Percentiles rank a stretch among this genome's conserved stretches.
Evolutionary conservation across 805 yeast species (phyloP).

Genomic region (Kuraishia molischiana): DNA sequence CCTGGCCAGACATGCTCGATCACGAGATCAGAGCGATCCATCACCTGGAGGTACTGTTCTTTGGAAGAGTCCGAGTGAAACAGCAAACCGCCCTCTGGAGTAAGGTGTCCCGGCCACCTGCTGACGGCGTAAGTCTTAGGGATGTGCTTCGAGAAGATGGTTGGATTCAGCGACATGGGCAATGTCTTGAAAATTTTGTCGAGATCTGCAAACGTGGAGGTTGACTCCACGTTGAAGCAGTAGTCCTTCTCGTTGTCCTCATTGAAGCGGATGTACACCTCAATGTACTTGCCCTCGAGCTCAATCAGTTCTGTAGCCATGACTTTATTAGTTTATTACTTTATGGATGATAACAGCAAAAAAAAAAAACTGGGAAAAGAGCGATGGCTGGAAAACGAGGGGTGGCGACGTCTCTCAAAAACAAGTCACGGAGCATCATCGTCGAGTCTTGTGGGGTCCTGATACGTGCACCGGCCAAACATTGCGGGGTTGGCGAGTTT

Average conservation of each 20-base stretch:
- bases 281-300: constrained; percentile 16
- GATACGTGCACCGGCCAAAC: no score
- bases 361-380: not conserved
- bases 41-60: constrained; percentile 31
- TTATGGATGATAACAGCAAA: not conserved
- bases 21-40: constrained; percentile 41
- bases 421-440: no score
- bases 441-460: no score
- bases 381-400: not conserved
- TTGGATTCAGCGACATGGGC: constrained; percentile 74
- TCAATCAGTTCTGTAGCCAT: not conserved
- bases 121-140: constrained; percentile 62
- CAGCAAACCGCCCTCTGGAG: constrained; percentile 73
- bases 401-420: not conserved
- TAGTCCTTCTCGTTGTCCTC: constrained; percentile 82
- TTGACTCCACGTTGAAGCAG: constrained; percentile 65
- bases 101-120: constrained; percentile 68
- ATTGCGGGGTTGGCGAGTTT: no score
- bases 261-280: constrained; percentile 70
- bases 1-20: constrained; percentile 76
- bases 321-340: not conserved
- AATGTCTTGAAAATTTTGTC: constrained; percentile 50
- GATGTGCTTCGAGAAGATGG: constrained; percentile 51
- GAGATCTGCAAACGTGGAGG: constrained; percentile 50
- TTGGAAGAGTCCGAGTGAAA: constrained; percentile 51